Percentiles rank a stretch among this genome's conserved stretches.
Evolutionary conservation across 2,329 filamentous ascomycete genomes (phyloP).

Genomic region (Arthrobotrys pseudoclavata): DNA sequence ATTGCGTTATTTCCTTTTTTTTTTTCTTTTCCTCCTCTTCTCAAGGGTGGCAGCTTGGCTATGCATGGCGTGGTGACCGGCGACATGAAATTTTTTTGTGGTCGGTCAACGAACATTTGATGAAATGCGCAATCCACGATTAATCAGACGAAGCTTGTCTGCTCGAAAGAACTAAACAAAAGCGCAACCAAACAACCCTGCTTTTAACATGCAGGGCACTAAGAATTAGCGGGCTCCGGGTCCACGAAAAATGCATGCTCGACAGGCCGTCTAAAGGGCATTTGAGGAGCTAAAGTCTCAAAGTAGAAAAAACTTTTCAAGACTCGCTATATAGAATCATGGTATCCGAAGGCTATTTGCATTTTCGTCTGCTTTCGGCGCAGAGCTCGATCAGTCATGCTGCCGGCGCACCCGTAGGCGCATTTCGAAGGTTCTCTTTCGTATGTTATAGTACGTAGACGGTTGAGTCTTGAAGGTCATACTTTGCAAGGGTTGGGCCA

Average conservation of each 20-base stretch:
- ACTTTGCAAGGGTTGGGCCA: not conserved
- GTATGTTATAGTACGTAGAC: constrained; percentile 2
- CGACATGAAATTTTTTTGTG: constrained; percentile 41
- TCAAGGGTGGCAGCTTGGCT: constrained; percentile 44
- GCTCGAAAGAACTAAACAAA: constrained; percentile 28
- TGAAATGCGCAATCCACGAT: constrained; percentile 34
- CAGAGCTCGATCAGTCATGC: constrained; percentile 42
- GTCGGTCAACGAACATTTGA: constrained; percentile 18
- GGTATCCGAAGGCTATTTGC: constrained; percentile 45
- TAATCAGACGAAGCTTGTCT: constrained; percentile 53
- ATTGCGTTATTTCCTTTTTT: constrained; percentile 61
- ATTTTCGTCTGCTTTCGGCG: constrained; percentile 57
- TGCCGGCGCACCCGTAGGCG: constrained; percentile 40
- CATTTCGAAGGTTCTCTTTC: not conserved
- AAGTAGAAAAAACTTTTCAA: constrained; percentile 44
- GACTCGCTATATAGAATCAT: constrained; percentile 28
- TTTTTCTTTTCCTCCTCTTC: constrained; percentile 21
- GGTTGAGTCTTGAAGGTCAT: not conserved
- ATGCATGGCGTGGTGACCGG: constrained; percentile 33
- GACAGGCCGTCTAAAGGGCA: constrained; percentile 31
- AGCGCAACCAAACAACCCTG: constrained; percentile 52
- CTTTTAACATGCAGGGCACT: constrained; percentile 47
- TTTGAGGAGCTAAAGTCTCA: constrained; percentile 32
- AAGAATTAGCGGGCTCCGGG: constrained; percentile 48
- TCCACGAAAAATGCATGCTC: constrained; percentile 39